Base-by-base conservation (phyloP, 2,329 filamentous ascomycete species). In the Graphilbum ipis-grandicollis region DNA sequence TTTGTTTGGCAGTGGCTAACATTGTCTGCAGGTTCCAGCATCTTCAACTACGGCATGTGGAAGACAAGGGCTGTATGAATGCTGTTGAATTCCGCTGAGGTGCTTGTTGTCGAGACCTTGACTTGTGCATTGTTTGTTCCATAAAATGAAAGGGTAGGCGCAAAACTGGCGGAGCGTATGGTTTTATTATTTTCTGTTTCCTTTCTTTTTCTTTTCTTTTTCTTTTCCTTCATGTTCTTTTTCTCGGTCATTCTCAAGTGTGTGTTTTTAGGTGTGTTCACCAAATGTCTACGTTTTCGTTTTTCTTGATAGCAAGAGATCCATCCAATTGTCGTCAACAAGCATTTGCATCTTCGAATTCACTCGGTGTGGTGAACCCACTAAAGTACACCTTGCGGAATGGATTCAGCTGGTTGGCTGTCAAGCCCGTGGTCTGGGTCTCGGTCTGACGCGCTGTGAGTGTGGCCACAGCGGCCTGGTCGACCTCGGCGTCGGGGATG, bases 1-100 rank as follows among this genome's bases (percentile, higher is more conserved):
- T 33, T 18, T 22, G 5, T 14, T 1, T n/a, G 13, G 2, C 18
- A 4, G 1, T 34, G 22, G 37, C 41, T 34, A 30, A 35, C 35
- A 25, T 3, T 4, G 13, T 22, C 4, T 5, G 13, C 46, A 92
- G 84, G 50, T 93, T 88, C 55, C 90, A 98, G 58, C 84, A 93
- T 56, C 65, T 96, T 47, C 82, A 93, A 52, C 64, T 98, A 48
- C 81, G 83, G 56, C 85, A 93, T 56, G 79, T 94, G 39, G 71
- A 81, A 40, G 80, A 93, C 55, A 69, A 65, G 50, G 86, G 88
- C 39, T 90, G 84, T 57, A 81, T 80, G 55, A 74, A 75, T 48
- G 79, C 84, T 43, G 72, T 93, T 58, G 90, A 98, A 59, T 94
- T 96, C 55, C 71, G 80, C 58, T 88, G 62, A 79, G 34, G 37